These are phyloP conservation scores for Coemansia umbellata DNA, from an alignment of 192 early-diverging fungal species.

Conservation along the genomic window DNA sequence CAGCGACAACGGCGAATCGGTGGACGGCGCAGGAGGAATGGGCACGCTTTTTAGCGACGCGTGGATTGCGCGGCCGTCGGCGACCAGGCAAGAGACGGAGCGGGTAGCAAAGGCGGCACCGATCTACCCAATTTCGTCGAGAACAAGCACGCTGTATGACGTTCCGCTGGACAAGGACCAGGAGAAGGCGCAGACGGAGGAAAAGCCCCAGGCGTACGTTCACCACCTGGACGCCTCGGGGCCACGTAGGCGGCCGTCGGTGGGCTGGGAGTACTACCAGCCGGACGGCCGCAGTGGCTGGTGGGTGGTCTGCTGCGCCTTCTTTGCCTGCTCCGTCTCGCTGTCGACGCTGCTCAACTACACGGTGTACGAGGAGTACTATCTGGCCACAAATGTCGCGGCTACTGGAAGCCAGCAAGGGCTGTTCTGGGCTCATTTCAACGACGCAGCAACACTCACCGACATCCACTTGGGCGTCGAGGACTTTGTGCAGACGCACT, in stretches of 20 bases:
- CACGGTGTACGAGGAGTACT: conserved; percentile 35
- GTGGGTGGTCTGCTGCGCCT: conserved; percentile 24
- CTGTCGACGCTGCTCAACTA: conserved; percentile 33
- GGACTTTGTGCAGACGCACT: background rate
- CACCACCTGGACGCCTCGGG: too few relatives aligned
- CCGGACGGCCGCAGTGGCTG: conserved; percentile 14
- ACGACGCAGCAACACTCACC: background rate
- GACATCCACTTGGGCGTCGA: background rate
- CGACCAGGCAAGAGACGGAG: background rate
- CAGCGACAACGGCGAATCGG: background rate
- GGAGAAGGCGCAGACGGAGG: background rate
- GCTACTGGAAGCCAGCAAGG: background rate
- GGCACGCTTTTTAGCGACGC: conserved; percentile 27
- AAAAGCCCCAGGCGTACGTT: background rate
- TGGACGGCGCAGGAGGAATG: conserved; percentile 4
- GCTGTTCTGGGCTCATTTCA: background rate
- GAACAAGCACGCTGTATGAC: conserved; percentile 10
- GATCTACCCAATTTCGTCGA: background rate
- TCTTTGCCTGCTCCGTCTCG: conserved; percentile 18
- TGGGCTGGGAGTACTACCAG: conserved; percentile 32
- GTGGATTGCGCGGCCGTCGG: conserved; percentile 21
- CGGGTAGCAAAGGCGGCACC: background rate
- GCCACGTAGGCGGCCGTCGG: background rate
- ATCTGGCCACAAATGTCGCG: background rate
- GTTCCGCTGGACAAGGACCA: conserved; percentile 6